Percentiles rank a stretch among this genome's conserved stretches.
Conservation (phyloP, 176 grass and related monocot species). For the Triticum dicoccoides region DNA sequence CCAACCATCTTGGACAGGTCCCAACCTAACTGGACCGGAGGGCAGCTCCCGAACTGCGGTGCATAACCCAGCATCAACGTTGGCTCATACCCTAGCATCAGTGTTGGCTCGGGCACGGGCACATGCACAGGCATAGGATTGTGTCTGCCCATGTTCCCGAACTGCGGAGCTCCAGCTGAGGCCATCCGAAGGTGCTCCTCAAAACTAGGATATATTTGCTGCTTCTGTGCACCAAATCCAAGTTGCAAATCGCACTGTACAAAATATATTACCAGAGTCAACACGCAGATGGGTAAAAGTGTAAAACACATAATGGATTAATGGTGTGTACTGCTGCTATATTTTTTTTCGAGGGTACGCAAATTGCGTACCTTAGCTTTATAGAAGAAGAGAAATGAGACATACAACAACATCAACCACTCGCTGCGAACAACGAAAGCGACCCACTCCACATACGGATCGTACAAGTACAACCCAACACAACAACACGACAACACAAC, state of each 20-base stretch:
- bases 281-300: not conserved
- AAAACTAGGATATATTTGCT: conserved; percentile 46
- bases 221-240: conserved; percentile 47
- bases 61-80: conserved; percentile 65
- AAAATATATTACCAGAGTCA: conserved; percentile 2
- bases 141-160: conserved; percentile 39
- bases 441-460: no score
- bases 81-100: conserved; percentile 72
- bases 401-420: no score
- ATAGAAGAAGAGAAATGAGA: no score
- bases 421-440: no score
- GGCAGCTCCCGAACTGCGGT: conserved; percentile 45
- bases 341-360: not conserved
- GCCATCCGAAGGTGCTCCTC: conserved; percentile 61
- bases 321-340: not conserved
- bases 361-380: no score
- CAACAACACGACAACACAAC: no score
- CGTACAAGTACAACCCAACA: no score
- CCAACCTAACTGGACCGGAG: conserved; percentile 76
- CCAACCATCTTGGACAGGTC: conserved; percentile 48
- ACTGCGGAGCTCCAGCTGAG: conserved; percentile 47
- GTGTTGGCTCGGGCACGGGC: conserved; percentile 34
- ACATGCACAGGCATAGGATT: conserved; percentile 34
- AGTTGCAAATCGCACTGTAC: conserved; percentile 52
- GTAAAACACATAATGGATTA: not conserved